These are phyloP conservation scores for Isatis lusitanica DNA, from an alignment of 441 rosid species.

Conservation along the genomic window DNA sequence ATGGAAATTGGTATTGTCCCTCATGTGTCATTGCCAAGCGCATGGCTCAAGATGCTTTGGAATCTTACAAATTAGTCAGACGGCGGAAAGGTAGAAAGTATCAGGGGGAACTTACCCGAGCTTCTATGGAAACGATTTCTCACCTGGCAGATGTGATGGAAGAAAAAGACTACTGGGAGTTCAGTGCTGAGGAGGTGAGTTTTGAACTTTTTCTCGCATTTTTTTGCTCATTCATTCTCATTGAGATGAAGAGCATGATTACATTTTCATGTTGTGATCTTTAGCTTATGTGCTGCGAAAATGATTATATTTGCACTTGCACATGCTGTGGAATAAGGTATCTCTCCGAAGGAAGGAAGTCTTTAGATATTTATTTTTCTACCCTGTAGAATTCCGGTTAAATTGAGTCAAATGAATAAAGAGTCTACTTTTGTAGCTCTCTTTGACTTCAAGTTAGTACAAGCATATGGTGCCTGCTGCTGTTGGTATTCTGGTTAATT, in stretches of 20 bases:
- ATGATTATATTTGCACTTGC: slow-evolving; percentile 12
- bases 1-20: slow-evolving; percentile 99
- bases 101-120: slow-evolving; percentile 73
- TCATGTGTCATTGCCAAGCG: slow-evolving; percentile 68
- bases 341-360: slow-evolving; percentile 11
- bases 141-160: slow-evolving; percentile 65
- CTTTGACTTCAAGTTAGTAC: slow-evolving; percentile 1
- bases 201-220: slow-evolving; percentile 6
- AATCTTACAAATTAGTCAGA: slow-evolving; percentile 47
- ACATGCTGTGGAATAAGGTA: slow-evolving; percentile 15
- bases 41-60: slow-evolving; percentile 51
- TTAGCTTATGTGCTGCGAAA: slow-evolving; percentile 17
- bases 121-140: slow-evolving; percentile 61
- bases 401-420: slow-evolving; percentile 4
- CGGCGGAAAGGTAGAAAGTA: slow-evolving; percentile 50
- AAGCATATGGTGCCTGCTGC: slow-evolving; percentile 20
- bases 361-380: neutral
- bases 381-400: neutral
- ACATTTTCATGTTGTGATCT: slow-evolving; percentile 10
- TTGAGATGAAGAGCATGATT: slow-evolving; percentile 5
- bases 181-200: slow-evolving; percentile 79
- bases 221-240: slow-evolving; percentile 11
- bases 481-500: slow-evolving; percentile 9
- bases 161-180: slow-evolving; percentile 89
- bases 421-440: neutral